These are phyloP conservation scores for Fusarium gaditjirri DNA, from an alignment of 2,329 filamentous ascomycete genomes.

Conservation along the genomic window DNA sequence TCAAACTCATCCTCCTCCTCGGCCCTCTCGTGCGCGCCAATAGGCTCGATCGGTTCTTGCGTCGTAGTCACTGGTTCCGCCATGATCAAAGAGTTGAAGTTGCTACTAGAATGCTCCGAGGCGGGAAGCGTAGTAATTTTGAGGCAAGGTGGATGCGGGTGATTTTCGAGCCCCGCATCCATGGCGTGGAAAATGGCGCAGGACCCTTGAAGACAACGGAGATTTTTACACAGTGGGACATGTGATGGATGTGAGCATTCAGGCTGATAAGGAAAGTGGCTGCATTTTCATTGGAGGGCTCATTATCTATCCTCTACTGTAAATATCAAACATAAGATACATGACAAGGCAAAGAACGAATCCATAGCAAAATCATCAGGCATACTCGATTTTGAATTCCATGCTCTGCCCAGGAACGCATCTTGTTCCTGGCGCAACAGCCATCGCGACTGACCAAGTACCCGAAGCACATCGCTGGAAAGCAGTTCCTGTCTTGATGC, in stretches of 20 bases:
- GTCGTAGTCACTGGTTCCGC: not conserved
- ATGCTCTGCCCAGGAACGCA: constrained; percentile 54
- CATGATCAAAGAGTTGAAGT: not conserved
- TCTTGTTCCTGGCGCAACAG: constrained; percentile 63
- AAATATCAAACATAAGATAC: constrained; percentile 2
- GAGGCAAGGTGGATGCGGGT: not conserved
- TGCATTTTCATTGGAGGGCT: not conserved
- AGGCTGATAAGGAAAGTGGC: not conserved
- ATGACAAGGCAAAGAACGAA: not conserved
- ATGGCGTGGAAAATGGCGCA: constrained; percentile 22
- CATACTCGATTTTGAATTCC: constrained; percentile 28
- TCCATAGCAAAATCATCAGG: constrained; percentile 9
- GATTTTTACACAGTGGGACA: not conserved
- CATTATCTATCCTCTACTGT: not conserved
- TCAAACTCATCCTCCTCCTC: constrained; percentile 35
- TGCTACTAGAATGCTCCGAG: not conserved
- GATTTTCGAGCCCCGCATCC: constrained; percentile 5
- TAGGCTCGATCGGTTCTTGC: constrained; percentile 22
- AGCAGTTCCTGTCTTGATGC: constrained; percentile 10
- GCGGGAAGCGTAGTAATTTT: not conserved
- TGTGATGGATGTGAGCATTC: not conserved
- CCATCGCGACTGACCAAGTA: constrained; percentile 59
- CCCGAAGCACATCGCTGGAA: constrained; percentile 72
- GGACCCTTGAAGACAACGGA: not conserved
- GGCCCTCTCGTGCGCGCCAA: not conserved